phyloP scores from a whole-genome alignment of 2,329 filamentous ascomycete genomes.

The Hymenotorrendiella dingleyae region DNA sequence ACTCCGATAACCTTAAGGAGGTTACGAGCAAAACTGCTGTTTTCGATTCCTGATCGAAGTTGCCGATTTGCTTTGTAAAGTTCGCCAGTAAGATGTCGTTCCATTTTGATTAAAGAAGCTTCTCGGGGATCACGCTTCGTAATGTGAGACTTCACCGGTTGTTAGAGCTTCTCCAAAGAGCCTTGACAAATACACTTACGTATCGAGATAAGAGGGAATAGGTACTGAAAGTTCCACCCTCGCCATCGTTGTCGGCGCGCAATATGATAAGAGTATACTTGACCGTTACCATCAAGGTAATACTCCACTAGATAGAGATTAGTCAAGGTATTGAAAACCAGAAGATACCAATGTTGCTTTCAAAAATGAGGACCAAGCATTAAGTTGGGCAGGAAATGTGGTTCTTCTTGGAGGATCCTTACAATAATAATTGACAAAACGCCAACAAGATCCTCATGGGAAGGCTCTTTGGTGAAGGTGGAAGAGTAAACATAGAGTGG shows the following conservation, averaged over 20 bases:
- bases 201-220: constrained; percentile 59
- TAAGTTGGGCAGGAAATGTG: too few species aligned
- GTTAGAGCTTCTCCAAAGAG: background rate
- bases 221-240: constrained; percentile 64
- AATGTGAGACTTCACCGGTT: constrained; percentile 45
- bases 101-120: constrained; percentile 49
- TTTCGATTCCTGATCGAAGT: constrained; percentile 53
- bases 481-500: constrained; percentile 65
- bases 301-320: constrained; percentile 42
- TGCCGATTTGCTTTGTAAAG: constrained; percentile 43
- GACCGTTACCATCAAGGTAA: constrained; percentile 62
- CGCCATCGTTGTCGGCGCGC: constrained; percentile 61
- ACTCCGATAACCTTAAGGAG: constrained; percentile 58
- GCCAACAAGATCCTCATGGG: constrained; percentile 51
- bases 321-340: too few species aligned
- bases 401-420: background rate
- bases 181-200: constrained; percentile 21
- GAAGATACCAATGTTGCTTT: too few species aligned
- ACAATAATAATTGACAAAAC: constrained; percentile 58
- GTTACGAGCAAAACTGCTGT: constrained; percentile 44
- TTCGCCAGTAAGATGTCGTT: constrained; percentile 51
- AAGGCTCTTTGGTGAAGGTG: constrained; percentile 51
- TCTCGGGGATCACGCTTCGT: constrained; percentile 52
- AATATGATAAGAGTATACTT: constrained; percentile 64
- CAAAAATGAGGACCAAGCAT: too few species aligned